Base-by-base conservation (phyloP, 2,329 filamentous ascomycete species). In the Xylaria digitata region DNA sequence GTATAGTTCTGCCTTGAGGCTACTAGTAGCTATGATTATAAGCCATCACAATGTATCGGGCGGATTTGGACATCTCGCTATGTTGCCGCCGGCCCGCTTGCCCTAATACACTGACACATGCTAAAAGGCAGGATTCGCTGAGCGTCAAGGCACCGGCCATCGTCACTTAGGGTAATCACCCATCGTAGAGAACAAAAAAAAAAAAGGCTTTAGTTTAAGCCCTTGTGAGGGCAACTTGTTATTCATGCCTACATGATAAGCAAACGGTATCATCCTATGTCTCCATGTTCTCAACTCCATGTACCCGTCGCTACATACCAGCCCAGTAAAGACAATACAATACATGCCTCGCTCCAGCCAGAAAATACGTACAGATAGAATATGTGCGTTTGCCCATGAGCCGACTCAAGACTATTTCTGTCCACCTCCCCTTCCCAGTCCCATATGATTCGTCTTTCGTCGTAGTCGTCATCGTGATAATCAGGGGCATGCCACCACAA, bases 1-100 rank as follows among this genome's bases (percentile, higher is more conserved):
- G 55, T 42, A 34, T 46, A 53, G 34, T 37, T 40, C 37, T 40
- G 37, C 37, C 11, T 40, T 13, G 37, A 40, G 37, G 37, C 37
- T 40, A 40, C 21, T 40, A 50, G 34, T 23, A 32, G 40, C 54
- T 61, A 66, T 58, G 50, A 17, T 50, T 49, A 19, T 21, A 43
- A 49, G 48, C 17, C 48, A 55, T 37, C 23, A 32, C 15, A 6
- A 48, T 54, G 50, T 49, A n/a, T 30, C 21, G 40, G 9, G 37
- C 11, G 17, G 54, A 15, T 30, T 58, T 53, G 37, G 34, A 34
- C 15, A 17, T 40, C 30, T 55, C n/a, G 23, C 30, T 32, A 40
- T 21, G 26, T 26, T 70, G 59, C 62, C 62, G 65, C 50, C 68
- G 68, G 68, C 53, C 68, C 68, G 66, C 34, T 60, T 63, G 30